These are phyloP conservation scores for Globisporangium iwayamae DNA, from an alignment of 352 stramenopile genomes.

Conservation along the genomic window DNA sequence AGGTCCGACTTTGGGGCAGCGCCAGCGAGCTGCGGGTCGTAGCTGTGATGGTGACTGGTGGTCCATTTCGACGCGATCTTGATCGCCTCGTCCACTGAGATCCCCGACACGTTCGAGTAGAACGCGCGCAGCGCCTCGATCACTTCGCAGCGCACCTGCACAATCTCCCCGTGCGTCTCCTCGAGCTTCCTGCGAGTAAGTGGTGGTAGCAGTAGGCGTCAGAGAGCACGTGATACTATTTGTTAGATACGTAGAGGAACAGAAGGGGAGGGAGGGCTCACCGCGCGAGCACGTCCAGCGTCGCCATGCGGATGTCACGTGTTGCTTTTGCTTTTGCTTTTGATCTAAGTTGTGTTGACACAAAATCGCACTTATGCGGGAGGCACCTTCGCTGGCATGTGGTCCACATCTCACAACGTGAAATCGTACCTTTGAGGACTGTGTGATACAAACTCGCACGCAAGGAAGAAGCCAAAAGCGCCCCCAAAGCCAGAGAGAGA, in stretches of 20 bases:
- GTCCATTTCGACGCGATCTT: slow-evolving; percentile 54
- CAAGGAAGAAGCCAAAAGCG: not conserved
- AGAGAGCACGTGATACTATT: not conserved
- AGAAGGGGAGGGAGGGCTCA: not conserved
- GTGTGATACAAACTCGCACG: not conserved
- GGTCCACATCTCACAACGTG: not conserved
- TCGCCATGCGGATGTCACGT: slow-evolving; percentile 9
- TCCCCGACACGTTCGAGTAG: slow-evolving; percentile 48
- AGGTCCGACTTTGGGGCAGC: slow-evolving; percentile 34
- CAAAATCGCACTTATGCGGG: slow-evolving; percentile 18
- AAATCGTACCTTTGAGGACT: not conserved
- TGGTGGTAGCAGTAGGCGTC: not conserved
- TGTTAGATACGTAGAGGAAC: not conserved
- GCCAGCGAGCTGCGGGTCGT: slow-evolving; percentile 6
- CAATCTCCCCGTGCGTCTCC: slow-evolving; percentile 62
- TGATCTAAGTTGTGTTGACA: slow-evolving; percentile 1
- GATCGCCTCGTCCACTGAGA: slow-evolving; percentile 64
- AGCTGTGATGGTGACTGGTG: not conserved
- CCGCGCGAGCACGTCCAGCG: slow-evolving; percentile 23
- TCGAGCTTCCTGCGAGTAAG: slow-evolving; percentile 47
- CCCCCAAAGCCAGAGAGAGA: not conserved
- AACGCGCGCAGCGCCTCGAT: slow-evolving; percentile 59
- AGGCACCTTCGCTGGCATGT: not conserved
- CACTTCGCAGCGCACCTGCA: slow-evolving; percentile 46
- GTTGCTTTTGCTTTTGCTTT: slow-evolving; percentile 6